A percentile compares a stretch with the other conserved stretches of the same genome.
Conservation (phyloP, 176 grass and related monocot species). For the Hordeum vulgare region DNA sequence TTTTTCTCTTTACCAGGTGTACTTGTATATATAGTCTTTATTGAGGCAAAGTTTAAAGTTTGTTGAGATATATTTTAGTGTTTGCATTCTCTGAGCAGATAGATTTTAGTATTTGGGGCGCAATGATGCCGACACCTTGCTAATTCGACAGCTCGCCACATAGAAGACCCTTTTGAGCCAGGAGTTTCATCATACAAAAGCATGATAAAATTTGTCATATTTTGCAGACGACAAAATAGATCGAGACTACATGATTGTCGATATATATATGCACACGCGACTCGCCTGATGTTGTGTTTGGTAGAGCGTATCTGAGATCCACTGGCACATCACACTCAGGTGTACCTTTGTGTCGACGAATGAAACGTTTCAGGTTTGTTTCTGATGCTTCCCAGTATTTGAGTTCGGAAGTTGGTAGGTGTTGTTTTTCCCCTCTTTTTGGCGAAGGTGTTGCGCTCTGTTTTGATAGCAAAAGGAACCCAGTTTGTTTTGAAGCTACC, state of each 20-base stretch:
- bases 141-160: slow-evolving; percentile 1
- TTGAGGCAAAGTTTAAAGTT: background rate
- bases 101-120: background rate
- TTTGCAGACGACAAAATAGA: background rate
- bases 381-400: background rate
- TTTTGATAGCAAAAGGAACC: background rate
- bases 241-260: background rate
- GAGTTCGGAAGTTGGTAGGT: background rate
- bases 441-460: too few relatives aligned
- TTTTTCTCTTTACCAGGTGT: background rate
- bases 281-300: slow-evolving; percentile 10
- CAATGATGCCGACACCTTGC: background rate
- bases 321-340: background rate
- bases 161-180: background rate
- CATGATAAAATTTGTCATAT: slow-evolving; percentile 7
- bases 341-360: background rate
- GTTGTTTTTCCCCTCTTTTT: background rate
- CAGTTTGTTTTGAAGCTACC: background rate
- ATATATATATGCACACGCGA: background rate
- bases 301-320: background rate
- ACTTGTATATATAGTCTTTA: background rate
- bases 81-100: background rate
- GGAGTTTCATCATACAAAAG: slow-evolving; percentile 8
- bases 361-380: background rate
- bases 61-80: background rate